Percentiles rank a stretch among this genome's conserved stretches.
Conservation (phyloP, 2,329 filamentous ascomycete genomes). For the Graphilbum sp. region DNA sequence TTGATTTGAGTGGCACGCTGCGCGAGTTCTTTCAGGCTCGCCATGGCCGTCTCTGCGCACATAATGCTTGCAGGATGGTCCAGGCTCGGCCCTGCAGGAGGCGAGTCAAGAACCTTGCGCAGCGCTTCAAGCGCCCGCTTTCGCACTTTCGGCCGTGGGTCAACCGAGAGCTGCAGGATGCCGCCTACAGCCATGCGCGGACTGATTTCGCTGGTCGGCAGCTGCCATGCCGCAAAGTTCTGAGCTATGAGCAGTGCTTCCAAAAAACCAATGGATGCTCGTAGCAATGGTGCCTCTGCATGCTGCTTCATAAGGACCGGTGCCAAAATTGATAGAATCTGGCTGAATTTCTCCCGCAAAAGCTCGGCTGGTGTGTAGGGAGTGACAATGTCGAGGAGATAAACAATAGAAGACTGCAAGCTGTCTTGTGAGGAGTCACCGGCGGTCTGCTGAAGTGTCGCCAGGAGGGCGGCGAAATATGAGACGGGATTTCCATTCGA, state of each 20-base stretch:
- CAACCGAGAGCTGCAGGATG: conserved; percentile 67
- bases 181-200: conserved; percentile 78
- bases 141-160: conserved; percentile 81
- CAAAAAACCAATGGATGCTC: conserved; percentile 80
- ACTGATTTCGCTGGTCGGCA: conserved; percentile 66
- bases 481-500: conserved; percentile 70
- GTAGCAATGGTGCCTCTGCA: conserved; percentile 72
- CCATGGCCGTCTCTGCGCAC: conserved; percentile 82
- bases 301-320: conserved; percentile 66
- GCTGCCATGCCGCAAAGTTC: conserved; percentile 74
- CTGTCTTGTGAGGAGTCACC: conserved; percentile 62
- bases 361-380: conserved; percentile 71
- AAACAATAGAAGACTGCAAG: conserved; percentile 72
- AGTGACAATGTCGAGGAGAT: conserved; percentile 85
- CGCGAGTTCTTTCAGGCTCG: conserved; percentile 61
- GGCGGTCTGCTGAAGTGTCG: conserved; percentile 65
- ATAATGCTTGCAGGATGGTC: conserved; percentile 93
- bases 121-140: conserved; percentile 87
- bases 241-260: conserved; percentile 85
- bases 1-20: conserved; percentile 42
- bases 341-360: conserved; percentile 84
- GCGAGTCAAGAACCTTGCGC: conserved; percentile 63
- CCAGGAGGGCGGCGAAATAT: conserved; percentile 90
- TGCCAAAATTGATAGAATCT: conserved; percentile 75
- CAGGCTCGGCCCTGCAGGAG: conserved; percentile 77